Evolutionary conservation across 257 asterid genomes (phyloP).

Genomic region (Jasminum sambac): DNA sequence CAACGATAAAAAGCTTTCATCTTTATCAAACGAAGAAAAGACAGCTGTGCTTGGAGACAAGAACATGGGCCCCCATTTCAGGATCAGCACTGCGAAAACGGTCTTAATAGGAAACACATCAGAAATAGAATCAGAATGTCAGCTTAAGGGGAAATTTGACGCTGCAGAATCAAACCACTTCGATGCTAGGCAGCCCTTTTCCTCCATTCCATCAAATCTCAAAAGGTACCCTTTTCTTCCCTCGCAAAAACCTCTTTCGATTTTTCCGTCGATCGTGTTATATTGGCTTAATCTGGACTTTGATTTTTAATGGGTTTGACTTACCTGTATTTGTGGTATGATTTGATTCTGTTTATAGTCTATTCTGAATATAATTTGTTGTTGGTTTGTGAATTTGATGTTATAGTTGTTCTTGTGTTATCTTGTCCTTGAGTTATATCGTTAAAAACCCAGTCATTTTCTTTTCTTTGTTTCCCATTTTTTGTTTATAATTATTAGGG

Average conservation of each 20-base stretch:
- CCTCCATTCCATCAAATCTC: constrained; percentile 6
- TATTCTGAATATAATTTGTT: background rate
- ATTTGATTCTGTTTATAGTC: constrained; percentile 14
- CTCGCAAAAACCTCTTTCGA: background rate
- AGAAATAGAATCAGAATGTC: background rate
- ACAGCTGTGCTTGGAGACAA: background rate
- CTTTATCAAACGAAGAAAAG: background rate
- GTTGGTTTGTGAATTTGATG: background rate
- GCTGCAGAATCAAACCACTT: constrained; percentile 10
- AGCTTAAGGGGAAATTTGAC: constrained; percentile 14
- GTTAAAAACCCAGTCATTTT: background rate
- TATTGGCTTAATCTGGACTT: background rate
- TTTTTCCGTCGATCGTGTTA: constrained; percentile 1
- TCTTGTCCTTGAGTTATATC: background rate
- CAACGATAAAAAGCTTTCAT: background rate
- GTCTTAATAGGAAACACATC: background rate
- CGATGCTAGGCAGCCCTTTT: constrained; percentile 16
- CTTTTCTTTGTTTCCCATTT: background rate
- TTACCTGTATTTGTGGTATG: background rate
- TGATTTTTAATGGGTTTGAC: background rate
- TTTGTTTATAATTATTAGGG: background rate
- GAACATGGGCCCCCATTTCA: constrained; percentile 3
- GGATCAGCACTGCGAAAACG: background rate
- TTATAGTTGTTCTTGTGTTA: constrained; percentile 19
- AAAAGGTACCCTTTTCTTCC: constrained; percentile 16